Evolutionary conservation across 2,329 filamentous ascomycete species (phyloP).

Genomic region (Colletotrichum ledebouriae): DNA sequence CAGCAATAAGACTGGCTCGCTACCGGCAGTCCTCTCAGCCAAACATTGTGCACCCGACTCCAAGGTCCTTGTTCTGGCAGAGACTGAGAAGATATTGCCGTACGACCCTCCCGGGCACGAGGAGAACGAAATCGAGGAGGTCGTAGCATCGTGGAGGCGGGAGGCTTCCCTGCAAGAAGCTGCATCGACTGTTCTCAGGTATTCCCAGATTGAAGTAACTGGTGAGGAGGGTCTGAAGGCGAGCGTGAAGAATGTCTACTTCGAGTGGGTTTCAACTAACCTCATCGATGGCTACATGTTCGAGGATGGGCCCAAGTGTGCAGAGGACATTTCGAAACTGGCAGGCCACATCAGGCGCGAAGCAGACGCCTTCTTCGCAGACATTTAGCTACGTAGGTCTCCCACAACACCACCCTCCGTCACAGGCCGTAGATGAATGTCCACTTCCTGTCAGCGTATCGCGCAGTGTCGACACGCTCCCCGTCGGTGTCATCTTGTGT

Average conservation of each 20-base stretch:
- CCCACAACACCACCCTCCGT: conserved; percentile 5
- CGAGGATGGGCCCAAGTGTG: conserved; percentile 62
- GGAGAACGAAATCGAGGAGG: conserved; percentile 65
- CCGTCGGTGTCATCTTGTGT: conserved; percentile 45
- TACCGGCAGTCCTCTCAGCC: conserved; percentile 69
- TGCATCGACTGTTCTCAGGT: conserved; percentile 36
- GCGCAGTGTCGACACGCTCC: conserved; percentile 43
- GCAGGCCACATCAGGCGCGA: conserved; percentile 54
- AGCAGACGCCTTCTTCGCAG: conserved; percentile 58
- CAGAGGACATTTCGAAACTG: conserved; percentile 55
- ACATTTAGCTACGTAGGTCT: conserved; percentile 49
- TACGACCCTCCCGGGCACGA: conserved; percentile 58
- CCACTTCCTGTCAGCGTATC: conserved; percentile 49
- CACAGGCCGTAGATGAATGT: conserved; percentile 49
- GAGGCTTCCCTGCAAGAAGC: conserved; percentile 1
- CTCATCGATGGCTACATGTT: conserved; percentile 68
- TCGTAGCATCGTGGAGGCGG: conserved; percentile 61
- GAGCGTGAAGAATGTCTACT: conserved; percentile 65
- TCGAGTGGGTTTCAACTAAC: conserved; percentile 69
- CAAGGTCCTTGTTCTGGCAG: conserved; percentile 68
- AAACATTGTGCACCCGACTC: conserved; percentile 60
- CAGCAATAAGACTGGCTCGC: conserved; percentile 76
- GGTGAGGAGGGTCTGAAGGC: conserved; percentile 15
- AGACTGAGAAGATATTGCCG: conserved; percentile 70
- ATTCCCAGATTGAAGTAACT: conserved; percentile 6